Evolutionary conservation across 2,329 filamentous ascomycete genomes (phyloP).

Genomic region (Stachybotrys chartarum): DNA sequence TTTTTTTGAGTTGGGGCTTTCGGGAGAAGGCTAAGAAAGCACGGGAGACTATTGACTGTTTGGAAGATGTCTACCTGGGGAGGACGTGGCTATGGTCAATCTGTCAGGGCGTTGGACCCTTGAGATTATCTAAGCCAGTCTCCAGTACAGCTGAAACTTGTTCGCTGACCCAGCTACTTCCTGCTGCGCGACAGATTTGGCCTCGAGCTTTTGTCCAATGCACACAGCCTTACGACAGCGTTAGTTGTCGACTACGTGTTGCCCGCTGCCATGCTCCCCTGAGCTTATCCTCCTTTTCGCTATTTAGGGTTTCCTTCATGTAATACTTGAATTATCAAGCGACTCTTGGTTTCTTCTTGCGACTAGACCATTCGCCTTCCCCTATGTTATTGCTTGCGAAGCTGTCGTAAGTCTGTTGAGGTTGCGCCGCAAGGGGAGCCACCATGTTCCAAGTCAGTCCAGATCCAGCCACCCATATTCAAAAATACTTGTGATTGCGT

Average conservation of each 20-base stretch:
- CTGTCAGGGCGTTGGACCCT: not conserved
- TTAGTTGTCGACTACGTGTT: not conserved
- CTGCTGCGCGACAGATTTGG: not conserved
- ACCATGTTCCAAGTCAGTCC: slow-evolving; percentile 18
- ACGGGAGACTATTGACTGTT: too few relatives aligned
- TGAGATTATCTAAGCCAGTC: not conserved
- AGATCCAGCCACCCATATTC: not conserved
- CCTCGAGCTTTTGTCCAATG: not conserved
- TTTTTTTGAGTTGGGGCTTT: too few relatives aligned
- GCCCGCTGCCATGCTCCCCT: not conserved
- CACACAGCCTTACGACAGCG: not conserved
- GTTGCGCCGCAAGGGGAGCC: slow-evolving; percentile 1
- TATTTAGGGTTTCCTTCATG: not conserved
- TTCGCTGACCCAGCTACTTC: too few relatives aligned
- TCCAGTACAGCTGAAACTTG: too few relatives aligned
- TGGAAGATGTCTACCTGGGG: too few relatives aligned
- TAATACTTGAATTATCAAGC: not conserved
- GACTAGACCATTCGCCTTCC: not conserved
- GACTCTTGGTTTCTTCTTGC: not conserved
- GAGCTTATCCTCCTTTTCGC: not conserved
- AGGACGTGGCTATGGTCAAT: too few relatives aligned
- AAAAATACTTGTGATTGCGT: not conserved
- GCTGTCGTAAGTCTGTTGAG: not conserved
- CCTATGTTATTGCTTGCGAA: not conserved
- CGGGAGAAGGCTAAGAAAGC: too few relatives aligned